Conservation (phyloP, 2,329 filamentous ascomycete species). For the Colletotrichum eremochloae region DNA sequence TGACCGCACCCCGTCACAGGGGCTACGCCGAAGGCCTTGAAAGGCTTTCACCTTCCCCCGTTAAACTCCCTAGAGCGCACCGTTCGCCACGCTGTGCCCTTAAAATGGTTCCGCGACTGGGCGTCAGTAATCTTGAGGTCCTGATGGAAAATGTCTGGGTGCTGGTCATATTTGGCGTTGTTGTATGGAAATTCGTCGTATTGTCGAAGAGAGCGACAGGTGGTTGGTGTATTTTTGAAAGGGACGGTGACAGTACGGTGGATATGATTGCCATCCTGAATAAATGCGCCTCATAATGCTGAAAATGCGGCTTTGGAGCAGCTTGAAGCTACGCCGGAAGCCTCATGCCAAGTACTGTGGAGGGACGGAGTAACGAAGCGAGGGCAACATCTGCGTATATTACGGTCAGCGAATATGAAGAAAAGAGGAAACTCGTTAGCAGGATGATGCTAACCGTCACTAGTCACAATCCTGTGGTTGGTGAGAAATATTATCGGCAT, state of each 20-base stretch:
- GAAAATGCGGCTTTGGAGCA: conserved; percentile 6
- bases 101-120: background rate
- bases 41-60: too few species aligned
- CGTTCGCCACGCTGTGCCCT: too few species aligned
- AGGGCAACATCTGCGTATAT: too few species aligned
- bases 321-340: conserved; percentile 25
- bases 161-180: conserved; percentile 97
- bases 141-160: conserved; percentile 94
- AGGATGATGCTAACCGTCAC: too few species aligned
- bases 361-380: too few species aligned
- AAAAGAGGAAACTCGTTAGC: too few species aligned
- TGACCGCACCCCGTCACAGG: conserved; percentile 86
- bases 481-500: too few species aligned
- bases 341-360: conserved; percentile 19
- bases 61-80: too few species aligned
- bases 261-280: conserved; percentile 49
- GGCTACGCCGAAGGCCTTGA: too few species aligned
- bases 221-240: conserved; percentile 84
- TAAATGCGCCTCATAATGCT: conserved; percentile 1
- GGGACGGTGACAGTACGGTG: conserved; percentile 81
- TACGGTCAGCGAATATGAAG: too few species aligned
- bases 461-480: too few species aligned
- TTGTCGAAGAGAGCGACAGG: conserved; percentile 82
- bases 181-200: conserved; percentile 85
- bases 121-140: conserved; percentile 88